Evolutionary conservation across 164 flowering plant genomes (phyloP).

Genomic region (Magnolia sinica): DNA sequence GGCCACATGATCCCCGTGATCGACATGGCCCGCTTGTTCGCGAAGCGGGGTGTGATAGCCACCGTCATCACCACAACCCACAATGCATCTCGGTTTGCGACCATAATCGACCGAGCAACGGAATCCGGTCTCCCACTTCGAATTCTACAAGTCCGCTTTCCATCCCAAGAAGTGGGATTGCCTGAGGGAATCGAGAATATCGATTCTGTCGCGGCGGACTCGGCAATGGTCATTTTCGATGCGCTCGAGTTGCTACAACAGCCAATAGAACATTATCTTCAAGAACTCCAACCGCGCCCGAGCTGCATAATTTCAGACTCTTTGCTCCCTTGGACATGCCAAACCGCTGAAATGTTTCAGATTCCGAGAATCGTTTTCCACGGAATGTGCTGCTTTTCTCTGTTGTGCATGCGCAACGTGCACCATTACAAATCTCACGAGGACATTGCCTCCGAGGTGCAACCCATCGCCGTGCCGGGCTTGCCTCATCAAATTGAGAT

Average conservation of each 20-base stretch:
- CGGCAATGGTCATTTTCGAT: constrained; percentile 24
- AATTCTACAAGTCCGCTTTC: constrained; percentile 26
- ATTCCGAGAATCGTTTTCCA: constrained; percentile 50
- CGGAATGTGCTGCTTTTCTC: constrained; percentile 30
- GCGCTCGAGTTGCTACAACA: constrained; percentile 29
- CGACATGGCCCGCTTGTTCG: constrained; percentile 53
- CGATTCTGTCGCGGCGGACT: constrained; percentile 29
- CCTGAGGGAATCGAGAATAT: constrained; percentile 51
- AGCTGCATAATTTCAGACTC: constrained; percentile 48
- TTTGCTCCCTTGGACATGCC: constrained; percentile 36
- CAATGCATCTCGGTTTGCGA: constrained; percentile 27
- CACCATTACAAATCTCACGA: constrained; percentile 15
- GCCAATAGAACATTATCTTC: constrained; percentile 30
- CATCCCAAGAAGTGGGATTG: constrained; percentile 36
- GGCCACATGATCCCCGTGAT: constrained; percentile 41
- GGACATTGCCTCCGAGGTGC: constrained; percentile 16
- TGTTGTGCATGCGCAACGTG: constrained; percentile 17
- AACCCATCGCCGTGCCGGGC: constrained; percentile 33
- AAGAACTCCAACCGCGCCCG: constrained; percentile 25
- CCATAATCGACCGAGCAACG: constrained; percentile 16
- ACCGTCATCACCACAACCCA: constrained; percentile 51
- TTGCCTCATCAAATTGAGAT: constrained; percentile 32
- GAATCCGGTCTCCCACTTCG: constrained; percentile 25
- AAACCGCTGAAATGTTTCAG: constrained; percentile 24
- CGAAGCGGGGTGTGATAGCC: constrained; percentile 28